Evolutionary conservation across 805 yeast species (phyloP).

Genomic region (Spathaspora passalidarum): DNA sequence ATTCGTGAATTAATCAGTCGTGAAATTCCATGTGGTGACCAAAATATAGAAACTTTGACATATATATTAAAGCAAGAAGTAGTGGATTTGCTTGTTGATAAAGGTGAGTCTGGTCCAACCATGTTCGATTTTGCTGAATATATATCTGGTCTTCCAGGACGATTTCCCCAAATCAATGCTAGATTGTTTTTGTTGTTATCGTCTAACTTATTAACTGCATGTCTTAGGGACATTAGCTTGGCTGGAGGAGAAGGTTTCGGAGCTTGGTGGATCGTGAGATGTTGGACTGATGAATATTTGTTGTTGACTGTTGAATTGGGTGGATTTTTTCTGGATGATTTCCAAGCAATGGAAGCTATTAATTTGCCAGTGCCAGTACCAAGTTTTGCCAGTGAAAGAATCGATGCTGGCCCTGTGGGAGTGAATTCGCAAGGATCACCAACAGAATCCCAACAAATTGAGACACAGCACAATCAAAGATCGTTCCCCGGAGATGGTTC

Average conservation of each 20-base stretch:
- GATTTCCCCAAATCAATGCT: conserved; percentile 52
- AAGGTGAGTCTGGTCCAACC: conserved; percentile 6
- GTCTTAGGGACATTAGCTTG: conserved; percentile 60
- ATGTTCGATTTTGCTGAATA: conserved; percentile 8
- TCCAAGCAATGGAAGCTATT: conserved; percentile 6
- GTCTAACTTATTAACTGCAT: conserved; percentile 53
- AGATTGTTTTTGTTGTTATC: conserved; percentile 52
- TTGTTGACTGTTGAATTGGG: conserved; percentile 65
- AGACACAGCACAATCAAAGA: neutral
- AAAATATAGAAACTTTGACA: conserved; percentile 28
- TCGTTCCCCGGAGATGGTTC: neutral
- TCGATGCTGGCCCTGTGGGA: neutral
- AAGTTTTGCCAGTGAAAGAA: neutral
- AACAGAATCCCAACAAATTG: neutral
- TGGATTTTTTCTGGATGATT: conserved; percentile 43
- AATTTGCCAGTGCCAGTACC: neutral
- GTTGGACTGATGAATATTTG: conserved; percentile 76
- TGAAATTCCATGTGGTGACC: conserved; percentile 49
- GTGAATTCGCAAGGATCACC: no score
- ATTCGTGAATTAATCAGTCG: conserved; percentile 42
- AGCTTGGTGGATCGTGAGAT: conserved; percentile 72
- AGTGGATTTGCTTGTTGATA: conserved; percentile 20
- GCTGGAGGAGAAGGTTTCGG: conserved; percentile 59
- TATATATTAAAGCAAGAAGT: conserved; percentile 34
- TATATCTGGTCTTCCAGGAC: conserved; percentile 39